Base-by-base conservation (phyloP, 1,139 yeast genomes). In the Nakaseomyces sp. region DNA sequence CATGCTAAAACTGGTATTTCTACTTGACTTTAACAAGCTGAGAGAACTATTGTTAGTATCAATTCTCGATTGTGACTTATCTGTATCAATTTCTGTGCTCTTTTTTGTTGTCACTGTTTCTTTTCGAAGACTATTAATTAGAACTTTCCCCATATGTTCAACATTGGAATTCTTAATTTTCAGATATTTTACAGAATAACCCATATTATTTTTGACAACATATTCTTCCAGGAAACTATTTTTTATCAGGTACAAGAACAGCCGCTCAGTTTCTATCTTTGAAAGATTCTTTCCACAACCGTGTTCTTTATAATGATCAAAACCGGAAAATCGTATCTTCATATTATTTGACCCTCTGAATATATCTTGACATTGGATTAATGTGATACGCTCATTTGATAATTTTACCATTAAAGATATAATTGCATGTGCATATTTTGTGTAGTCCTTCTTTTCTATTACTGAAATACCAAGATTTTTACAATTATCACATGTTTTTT, bases 401-500 rank as follows among this genome's bases (percentile, higher is more conserved):
- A 84, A 60, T 4, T 70, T 63, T 45, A 70, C 65, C 1, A 87
- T 83, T 47, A 88, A 63, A 22, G 66, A 61, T 8, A 85, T 69
- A n/a, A 85, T 76, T 44, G 73, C 70, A 46, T 68, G 69, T 1
- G 95, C 82, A 44, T 73, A 68, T 0, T 63, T 68, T 0, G 95
- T 84, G 43, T 86, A 80, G 63, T 89, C 94, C 47, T 71, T 71
- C 42, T 71, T 75, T 15, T 73, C 68, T 28, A 75, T 69, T 2
- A 59, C 59, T n/a, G 66, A 61, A 13, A 65, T 68, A 2, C 69
- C 66, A 39, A 74, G 72, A 45, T 73, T 71, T 15, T 67, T 61
- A 66, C 97, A 89, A 58, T 87, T 87, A 63, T 89, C 96, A 66
- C 97, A 89, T 48, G 77, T 74, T 49, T 76, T 75, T 19, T 68